phyloP scores from a whole-genome alignment of 306 rosid genomes.

The Adenanthera pavonina region DNA sequence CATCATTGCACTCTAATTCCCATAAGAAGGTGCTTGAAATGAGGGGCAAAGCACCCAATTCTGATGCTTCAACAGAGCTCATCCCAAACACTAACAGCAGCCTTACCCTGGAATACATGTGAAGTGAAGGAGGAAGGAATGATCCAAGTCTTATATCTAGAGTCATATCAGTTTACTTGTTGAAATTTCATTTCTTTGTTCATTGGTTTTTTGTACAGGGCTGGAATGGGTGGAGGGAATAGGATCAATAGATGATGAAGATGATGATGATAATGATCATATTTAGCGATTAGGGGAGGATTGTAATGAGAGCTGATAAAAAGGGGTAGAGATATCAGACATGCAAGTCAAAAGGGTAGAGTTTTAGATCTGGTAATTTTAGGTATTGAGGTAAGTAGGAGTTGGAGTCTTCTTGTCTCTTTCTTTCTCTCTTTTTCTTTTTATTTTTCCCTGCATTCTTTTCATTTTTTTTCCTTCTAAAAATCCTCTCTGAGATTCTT shows the following conservation, averaged over 20 bases:
- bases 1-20: slow-evolving; percentile 88
- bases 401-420: slow-evolving; percentile 52
- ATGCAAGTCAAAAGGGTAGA: slow-evolving; percentile 73
- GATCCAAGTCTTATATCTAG: slow-evolving; percentile 34
- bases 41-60: slow-evolving; percentile 57
- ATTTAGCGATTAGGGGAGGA: slow-evolving; percentile 73
- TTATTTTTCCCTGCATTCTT: slow-evolving; percentile 50
- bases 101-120: slow-evolving; percentile 77
- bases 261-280: slow-evolving; percentile 48
- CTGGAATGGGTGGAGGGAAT: slow-evolving; percentile 58
- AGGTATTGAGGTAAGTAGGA: slow-evolving; percentile 57
- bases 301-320: slow-evolving; percentile 54
- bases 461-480: slow-evolving; percentile 46
- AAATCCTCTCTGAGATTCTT: slow-evolving; percentile 79
- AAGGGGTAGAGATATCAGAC: slow-evolving; percentile 51
- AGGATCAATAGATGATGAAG: slow-evolving; percentile 64
- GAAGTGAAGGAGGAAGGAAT: slow-evolving; percentile 46
- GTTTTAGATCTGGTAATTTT: slow-evolving; percentile 68
- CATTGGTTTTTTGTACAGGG: slow-evolving; percentile 92
- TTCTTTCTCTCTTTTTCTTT: slow-evolving; percentile 30
- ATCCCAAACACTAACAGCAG: slow-evolving; percentile 79
- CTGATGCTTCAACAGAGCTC: slow-evolving; percentile 67
- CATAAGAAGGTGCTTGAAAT: slow-evolving; percentile 94
- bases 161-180: slow-evolving; percentile 54
- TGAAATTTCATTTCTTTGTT: slow-evolving; percentile 65